phyloP scores from a whole-genome alignment of 768 basidiomycete species.

The Lanmaoa rubissima region DNA sequence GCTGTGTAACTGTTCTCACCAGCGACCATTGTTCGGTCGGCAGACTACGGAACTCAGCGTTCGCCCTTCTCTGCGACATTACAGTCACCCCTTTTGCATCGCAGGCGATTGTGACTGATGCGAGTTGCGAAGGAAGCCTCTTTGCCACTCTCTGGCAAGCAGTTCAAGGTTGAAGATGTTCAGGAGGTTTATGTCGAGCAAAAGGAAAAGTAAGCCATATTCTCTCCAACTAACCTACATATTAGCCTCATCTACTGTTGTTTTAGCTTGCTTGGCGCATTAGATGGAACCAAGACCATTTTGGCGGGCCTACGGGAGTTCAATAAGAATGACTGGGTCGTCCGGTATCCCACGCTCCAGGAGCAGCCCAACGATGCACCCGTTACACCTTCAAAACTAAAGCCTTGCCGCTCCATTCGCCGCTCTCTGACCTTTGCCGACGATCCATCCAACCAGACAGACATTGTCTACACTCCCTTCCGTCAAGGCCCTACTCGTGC shows the following conservation, averaged over 20 bases:
- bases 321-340: slow-evolving; percentile 84
- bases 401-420: slow-evolving; percentile 43
- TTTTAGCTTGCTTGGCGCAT: slow-evolving; percentile 58
- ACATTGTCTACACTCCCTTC: slow-evolving; percentile 57
- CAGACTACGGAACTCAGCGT: neutral
- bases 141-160: slow-evolving; percentile 19
- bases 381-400: slow-evolving; percentile 28
- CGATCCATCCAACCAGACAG: slow-evolving; percentile 65
- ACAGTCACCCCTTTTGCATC: neutral
- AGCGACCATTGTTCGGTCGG: neutral
- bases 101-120: slow-evolving; percentile 16
- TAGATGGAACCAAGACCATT: slow-evolving; percentile 68
- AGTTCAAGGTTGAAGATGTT: slow-evolving; percentile 62
- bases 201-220: slow-evolving; percentile 64
- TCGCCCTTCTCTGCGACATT: neutral
- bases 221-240: neutral
- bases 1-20: neutral
- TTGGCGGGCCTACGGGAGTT: slow-evolving; percentile 71
- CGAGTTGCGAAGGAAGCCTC: slow-evolving; percentile 10
- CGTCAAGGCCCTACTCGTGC: slow-evolving; percentile 54
- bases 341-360: slow-evolving; percentile 80
- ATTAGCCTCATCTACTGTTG: neutral
- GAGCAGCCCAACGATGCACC: slow-evolving; percentile 39
- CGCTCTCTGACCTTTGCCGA: slow-evolving; percentile 85
- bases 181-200: slow-evolving; percentile 74